Evolutionary conservation across 225 moss, liverwort and hornwort genomes (phyloP).

Genomic region (Takakia lepidozioides): DNA sequence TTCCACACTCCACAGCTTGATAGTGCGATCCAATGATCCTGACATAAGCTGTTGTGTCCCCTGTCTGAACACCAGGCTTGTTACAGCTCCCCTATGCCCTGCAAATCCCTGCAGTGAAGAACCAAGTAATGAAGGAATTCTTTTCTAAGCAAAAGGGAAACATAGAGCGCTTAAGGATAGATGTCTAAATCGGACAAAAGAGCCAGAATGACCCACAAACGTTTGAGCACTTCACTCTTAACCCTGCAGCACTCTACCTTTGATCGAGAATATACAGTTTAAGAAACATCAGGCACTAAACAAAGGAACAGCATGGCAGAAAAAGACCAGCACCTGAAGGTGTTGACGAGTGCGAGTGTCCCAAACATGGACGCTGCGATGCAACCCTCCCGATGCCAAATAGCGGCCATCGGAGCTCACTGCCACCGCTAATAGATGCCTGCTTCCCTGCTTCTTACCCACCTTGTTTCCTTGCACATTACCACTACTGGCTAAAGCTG

Average conservation of each 20-base stretch:
- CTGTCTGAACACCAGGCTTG: constrained; percentile 81
- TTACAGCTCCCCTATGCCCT: constrained; percentile 92
- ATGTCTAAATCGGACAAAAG: no score
- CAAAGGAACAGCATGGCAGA: constrained; percentile 1
- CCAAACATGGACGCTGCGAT: constrained; percentile 84
- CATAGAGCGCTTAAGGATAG: no score
- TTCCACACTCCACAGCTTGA: constrained; percentile 96
- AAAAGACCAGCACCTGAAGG: constrained; percentile 42
- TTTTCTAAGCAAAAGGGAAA: no score
- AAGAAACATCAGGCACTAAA: background rate
- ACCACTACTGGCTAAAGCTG: constrained; percentile 49
- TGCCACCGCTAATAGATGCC: constrained; percentile 75
- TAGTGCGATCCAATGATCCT: constrained; percentile 71
- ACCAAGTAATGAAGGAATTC: no score
- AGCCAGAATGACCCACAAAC: no score
- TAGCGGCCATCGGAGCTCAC: constrained; percentile 91
- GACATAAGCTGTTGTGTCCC: constrained; percentile 98
- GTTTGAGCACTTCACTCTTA: no score
- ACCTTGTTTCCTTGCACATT: constrained; percentile 30
- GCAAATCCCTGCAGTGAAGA: constrained; percentile 79
- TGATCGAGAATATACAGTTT: background rate
- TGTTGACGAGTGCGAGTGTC: constrained; percentile 89
- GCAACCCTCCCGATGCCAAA: constrained; percentile 88
- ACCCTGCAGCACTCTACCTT: no score
- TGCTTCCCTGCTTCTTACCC: constrained; percentile 57